Percentiles rank a stretch among this genome's conserved stretches.
phyloP scores from a whole-genome alignment of 2,329 filamentous ascomycete genomes.

The Beauveria medogensis region DNA sequence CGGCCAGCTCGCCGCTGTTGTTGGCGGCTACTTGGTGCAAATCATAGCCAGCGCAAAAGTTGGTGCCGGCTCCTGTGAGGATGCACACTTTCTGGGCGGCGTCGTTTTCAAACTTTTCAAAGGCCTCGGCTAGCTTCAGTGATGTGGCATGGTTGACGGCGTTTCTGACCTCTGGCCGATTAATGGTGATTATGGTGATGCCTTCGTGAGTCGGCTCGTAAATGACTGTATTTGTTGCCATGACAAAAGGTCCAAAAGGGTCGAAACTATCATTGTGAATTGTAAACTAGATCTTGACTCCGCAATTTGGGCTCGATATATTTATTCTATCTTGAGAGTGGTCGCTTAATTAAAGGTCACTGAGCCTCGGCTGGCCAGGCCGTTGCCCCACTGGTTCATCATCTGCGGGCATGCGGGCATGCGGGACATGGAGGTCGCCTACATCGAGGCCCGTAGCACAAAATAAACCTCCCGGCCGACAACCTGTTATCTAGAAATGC shows the following conservation, averaged over 20 bases:
- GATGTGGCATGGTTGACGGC: slow-evolving; percentile 43
- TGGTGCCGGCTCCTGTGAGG: slow-evolving; percentile 35
- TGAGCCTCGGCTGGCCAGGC: no score
- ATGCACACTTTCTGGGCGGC: slow-evolving; percentile 43
- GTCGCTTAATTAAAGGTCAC: no score
- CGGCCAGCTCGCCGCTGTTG: slow-evolving; percentile 5
- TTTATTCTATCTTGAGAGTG: no score
- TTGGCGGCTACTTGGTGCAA: slow-evolving; percentile 34
- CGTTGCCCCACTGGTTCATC: no score
- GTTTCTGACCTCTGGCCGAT: slow-evolving; percentile 41
- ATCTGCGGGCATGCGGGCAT: no score
- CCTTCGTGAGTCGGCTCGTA: slow-evolving; percentile 23
- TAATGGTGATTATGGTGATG: slow-evolving; percentile 48
- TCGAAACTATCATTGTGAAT: no score
- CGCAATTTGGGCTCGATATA: no score
- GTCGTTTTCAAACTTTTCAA: slow-evolving; percentile 42
- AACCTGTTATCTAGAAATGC: no score
- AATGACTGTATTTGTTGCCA: background rate
- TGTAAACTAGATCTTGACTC: no score
- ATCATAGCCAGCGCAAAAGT: slow-evolving; percentile 47
- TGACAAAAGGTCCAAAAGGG: background rate
- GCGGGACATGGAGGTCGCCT: no score
- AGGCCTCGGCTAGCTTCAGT: slow-evolving; percentile 36
- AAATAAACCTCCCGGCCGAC: no score
- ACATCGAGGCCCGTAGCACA: no score